Base-by-base conservation (phyloP, 2,329 filamentous ascomycete genomes). In the Pyrenophora tritici-repentis region DNA sequence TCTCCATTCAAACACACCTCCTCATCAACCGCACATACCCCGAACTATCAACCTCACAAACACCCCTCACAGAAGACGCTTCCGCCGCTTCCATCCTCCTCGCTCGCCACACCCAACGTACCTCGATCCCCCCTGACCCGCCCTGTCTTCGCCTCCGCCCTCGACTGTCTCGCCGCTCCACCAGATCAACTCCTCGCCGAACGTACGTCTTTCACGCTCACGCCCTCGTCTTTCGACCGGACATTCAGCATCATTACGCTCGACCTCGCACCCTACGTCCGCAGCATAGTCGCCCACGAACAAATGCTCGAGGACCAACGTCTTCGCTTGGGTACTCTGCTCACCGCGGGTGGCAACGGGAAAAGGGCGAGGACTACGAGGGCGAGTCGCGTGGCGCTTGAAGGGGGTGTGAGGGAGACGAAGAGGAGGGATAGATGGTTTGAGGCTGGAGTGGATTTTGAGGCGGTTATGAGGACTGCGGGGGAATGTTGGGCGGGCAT, bases 221-320 rank as follows among this genome's bases (percentile, higher is more conserved):
- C 85, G 29, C 80, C 88, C 0, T 92, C 90, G 0, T 85, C 88
- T 0, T 91, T 96, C 59, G 91, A 96, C 63, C 84, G 89, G 36
- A 85, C 85, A 0, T 76, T 88, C 62, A 71, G 73, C 0, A 78
- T 86, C 16, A 84, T 96, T 26, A 81, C 83, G 0, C 76, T 87
- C 10, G 94, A 99, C 57, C 79, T 97, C 2, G 92, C 91, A 0
- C 94, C 95, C 0, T 97, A 90, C 70, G 83, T 97, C n/a, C 88
- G 95, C 9, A 81, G 82, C 32, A 97, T 99, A 53, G 86, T 93
- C 2, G 80, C 86, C 0, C 89, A 87, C 66, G 93, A 97, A 62
- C 77, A 85, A 16, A 80, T 79, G 1, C 81, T 94, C 1, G 87
- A 91, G 64, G 78, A 84, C 54, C 84, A 90, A 57, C 83, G 90